Evolutionary conservation across 2,329 filamentous ascomycete species (phyloP).

Genomic region (Diaporthe sp.): DNA sequence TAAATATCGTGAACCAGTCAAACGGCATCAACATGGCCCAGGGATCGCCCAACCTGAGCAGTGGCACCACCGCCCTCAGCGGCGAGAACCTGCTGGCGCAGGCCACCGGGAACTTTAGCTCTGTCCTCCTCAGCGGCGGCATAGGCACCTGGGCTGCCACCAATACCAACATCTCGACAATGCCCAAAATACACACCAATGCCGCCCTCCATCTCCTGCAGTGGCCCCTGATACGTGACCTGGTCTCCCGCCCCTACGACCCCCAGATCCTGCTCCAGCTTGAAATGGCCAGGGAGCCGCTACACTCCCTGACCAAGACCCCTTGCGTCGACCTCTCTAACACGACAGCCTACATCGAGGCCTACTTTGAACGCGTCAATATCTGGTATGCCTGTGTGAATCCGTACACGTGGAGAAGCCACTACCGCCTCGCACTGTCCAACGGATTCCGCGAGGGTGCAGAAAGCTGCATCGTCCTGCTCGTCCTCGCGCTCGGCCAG

Average conservation of each 20-base stretch:
- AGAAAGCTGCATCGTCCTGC: conserved; percentile 85
- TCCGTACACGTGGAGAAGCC: conserved; percentile 82
- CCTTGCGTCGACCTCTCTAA: conserved; percentile 80
- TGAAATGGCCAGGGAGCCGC: conserved; percentile 84
- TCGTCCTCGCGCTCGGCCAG: conserved; percentile 83
- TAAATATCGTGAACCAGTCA: conserved; percentile 68
- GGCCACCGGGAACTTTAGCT: conserved; percentile 62
- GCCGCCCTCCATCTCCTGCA: conserved; percentile 83
- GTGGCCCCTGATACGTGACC: conserved; percentile 84
- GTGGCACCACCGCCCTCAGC: conserved; percentile 69
- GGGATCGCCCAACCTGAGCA: conserved; percentile 75
- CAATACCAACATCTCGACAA: conserved; percentile 80
- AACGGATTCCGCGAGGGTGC: conserved; percentile 84
- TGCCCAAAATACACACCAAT: conserved; percentile 88
- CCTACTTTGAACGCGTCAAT: conserved; percentile 86
- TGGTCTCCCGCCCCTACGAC: conserved; percentile 83
- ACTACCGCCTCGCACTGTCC: conserved; percentile 81
- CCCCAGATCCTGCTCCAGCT: conserved; percentile 86
- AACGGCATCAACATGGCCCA: conserved; percentile 70
- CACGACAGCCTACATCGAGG: conserved; percentile 80
- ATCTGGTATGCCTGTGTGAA: conserved; percentile 91
- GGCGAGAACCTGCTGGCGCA: conserved; percentile 69
- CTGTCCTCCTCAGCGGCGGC: conserved; percentile 73
- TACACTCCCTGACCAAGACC: conserved; percentile 75
- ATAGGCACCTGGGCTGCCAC: conserved; percentile 78